Conservation (phyloP, 345 rosid species). For the Acer negundo region DNA sequence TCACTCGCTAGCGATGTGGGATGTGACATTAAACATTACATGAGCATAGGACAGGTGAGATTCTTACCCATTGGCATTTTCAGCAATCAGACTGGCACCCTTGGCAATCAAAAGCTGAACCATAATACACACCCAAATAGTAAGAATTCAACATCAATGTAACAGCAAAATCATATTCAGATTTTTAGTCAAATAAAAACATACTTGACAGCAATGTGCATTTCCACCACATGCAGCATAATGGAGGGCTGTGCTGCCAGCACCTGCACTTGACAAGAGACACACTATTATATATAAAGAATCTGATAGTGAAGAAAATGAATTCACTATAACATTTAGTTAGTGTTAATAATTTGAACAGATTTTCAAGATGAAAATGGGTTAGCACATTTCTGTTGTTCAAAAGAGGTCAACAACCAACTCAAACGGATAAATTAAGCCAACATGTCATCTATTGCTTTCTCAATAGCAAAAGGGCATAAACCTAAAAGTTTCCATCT, state of each 20-base stretch:
- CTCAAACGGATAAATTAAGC: background rate
- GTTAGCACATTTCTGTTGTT: background rate
- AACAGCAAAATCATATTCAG: slow-evolving; percentile 12
- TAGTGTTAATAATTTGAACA: background rate
- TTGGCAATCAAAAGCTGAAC: slow-evolving; percentile 74
- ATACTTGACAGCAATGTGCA: slow-evolving; percentile 87
- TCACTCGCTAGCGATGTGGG: too few species aligned
- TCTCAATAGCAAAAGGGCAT: background rate
- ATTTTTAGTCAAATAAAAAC: slow-evolving; percentile 18
- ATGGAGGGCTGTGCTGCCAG: slow-evolving; percentile 93
- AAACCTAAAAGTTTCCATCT: background rate
- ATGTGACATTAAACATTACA: too few species aligned
- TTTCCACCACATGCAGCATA: slow-evolving; percentile 99
- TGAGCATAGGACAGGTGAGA: background rate
- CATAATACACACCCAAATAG: slow-evolving; percentile 16
- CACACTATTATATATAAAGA: background rate
- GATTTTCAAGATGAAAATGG: background rate
- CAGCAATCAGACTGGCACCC: slow-evolving; percentile 72
- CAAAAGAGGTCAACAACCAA: background rate
- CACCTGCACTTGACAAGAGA: slow-evolving; percentile 49
- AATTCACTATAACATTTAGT: background rate
- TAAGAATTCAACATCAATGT: slow-evolving; percentile 16
- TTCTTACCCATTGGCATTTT: slow-evolving; percentile 79
- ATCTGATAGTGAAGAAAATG: background rate
- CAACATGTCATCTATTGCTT: background rate